These are phyloP conservation scores for Hirschioporus abietinus DNA, from an alignment of 768 basidiomycete species.

Conservation along the genomic window DNA sequence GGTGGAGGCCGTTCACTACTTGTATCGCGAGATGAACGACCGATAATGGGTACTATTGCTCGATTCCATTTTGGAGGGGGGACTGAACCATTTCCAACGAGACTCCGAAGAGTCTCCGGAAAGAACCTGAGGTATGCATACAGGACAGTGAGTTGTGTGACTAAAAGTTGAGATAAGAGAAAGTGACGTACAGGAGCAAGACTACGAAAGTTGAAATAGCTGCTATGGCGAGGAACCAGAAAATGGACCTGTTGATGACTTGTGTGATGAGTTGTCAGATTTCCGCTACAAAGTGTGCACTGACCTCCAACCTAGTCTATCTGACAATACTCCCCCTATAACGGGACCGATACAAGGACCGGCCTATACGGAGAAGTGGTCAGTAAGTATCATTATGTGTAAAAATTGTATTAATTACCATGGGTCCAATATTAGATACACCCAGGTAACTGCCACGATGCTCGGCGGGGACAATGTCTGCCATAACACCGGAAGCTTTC, in stretches of 20 bases:
- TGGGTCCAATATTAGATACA: constrained; percentile 57
- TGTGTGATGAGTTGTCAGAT: not conserved
- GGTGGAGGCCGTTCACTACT: constrained; percentile 14
- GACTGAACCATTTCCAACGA: constrained; percentile 42
- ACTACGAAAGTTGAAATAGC: constrained; percentile 60
- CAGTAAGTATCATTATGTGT: too few relatives aligned
- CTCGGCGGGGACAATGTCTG: constrained; percentile 66
- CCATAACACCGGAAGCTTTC: constrained; percentile 67
- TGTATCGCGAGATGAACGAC: constrained; percentile 13
- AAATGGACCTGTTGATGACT: not conserved
- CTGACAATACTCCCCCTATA: constrained; percentile 42
- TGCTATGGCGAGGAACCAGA: constrained; percentile 5
- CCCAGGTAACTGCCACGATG: constrained; percentile 77
- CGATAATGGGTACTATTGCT: constrained; percentile 28
- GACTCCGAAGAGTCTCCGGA: constrained; percentile 37
- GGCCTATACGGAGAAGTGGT: constrained; percentile 14
- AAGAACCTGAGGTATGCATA: constrained; percentile 20
- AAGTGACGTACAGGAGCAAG: constrained; percentile 33
- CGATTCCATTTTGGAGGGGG: constrained; percentile 24
- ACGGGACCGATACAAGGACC: constrained; percentile 46
- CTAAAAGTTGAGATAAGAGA: not conserved
- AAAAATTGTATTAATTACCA: constrained; percentile 29
- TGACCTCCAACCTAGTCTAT: constrained; percentile 62
- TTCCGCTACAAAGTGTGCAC: constrained; percentile 1
- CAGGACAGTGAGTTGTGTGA: not conserved